Percentiles rank a stretch among this genome's conserved stretches.
Evolutionary conservation across 371 early-diverging fungal genomes (phyloP).

Genomic region (Coemansia sp.): DNA sequence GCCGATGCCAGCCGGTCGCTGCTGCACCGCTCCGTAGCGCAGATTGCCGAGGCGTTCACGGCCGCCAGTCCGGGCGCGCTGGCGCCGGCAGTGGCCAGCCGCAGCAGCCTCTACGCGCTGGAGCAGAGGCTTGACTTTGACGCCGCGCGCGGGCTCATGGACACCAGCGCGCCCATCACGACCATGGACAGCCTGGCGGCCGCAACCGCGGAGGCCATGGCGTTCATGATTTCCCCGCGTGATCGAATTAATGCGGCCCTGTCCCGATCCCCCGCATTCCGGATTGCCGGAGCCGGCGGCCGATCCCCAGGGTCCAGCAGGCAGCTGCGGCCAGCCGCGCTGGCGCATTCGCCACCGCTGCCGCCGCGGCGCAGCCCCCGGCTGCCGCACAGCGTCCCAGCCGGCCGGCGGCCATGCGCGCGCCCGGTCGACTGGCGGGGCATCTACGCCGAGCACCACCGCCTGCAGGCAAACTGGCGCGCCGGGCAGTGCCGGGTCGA

Average conservation of each 20-base stretch:
- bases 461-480: conserved; percentile 68
- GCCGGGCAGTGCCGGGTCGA: conserved; percentile 60
- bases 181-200: conserved; percentile 13
- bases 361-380: background rate
- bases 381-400: background rate
- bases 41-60: conserved; percentile 11
- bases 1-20: conserved; percentile 6
- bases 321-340: background rate
- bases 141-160: background rate
- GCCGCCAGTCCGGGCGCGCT: conserved; percentile 1
- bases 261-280: background rate
- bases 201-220: conserved; percentile 10
- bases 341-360: background rate
- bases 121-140: background rate
- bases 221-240: background rate
- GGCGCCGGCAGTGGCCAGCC: conserved; percentile 9
- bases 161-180: background rate
- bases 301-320: background rate
- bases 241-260: background rate
- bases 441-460: conserved; percentile 61
- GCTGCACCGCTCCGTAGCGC: conserved; percentile 26
- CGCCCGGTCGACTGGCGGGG: conserved; percentile 62
- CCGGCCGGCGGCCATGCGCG: background rate
- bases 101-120: background rate
- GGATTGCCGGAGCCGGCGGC: background rate